Percentiles rank a stretch among this genome's conserved stretches.
These are phyloP conservation scores for Spathaspora arborariae DNA, from an alignment of 805 yeast species.

Conservation along the genomic window DNA sequence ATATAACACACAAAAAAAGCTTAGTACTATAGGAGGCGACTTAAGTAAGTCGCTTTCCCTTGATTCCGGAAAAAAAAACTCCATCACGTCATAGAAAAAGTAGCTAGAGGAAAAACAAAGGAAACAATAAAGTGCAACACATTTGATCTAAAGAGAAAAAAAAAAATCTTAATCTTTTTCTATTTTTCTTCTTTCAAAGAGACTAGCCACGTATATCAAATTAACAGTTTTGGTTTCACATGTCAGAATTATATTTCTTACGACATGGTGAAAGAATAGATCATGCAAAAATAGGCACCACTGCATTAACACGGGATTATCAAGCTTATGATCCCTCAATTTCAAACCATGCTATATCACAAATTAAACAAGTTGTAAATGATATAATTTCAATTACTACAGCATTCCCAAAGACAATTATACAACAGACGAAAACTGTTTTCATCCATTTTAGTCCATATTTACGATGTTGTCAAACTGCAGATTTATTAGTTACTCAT, in stretches of 20 bases:
- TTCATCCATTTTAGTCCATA: constrained; percentile 42
- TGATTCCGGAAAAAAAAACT: neutral
- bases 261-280: constrained; percentile 43
- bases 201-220: too few relatives aligned
- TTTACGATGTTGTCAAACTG: constrained; percentile 42
- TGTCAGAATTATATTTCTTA: constrained; percentile 41
- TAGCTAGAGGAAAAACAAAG: neutral
- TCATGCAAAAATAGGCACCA: constrained; percentile 26
- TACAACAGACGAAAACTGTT: constrained; percentile 20
- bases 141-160: too few relatives aligned
- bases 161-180: neutral
- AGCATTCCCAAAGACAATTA: constrained; percentile 6
- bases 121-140: neutral
- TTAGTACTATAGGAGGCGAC: too few relatives aligned
- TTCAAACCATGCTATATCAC: constrained; percentile 22
- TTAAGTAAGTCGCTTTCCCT: neutral
- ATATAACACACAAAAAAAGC: neutral
- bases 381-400: constrained; percentile 22
- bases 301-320: constrained; percentile 24
- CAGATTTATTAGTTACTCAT: constrained; percentile 33
- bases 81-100: neutral
- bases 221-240: too few relatives aligned
- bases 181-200: too few relatives aligned
- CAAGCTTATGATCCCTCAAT: constrained; percentile 37
- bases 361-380: constrained; percentile 24